Conservation (phyloP, 495 filamentous ascomycete species). For the Hypoxylon fuscum region DNA sequence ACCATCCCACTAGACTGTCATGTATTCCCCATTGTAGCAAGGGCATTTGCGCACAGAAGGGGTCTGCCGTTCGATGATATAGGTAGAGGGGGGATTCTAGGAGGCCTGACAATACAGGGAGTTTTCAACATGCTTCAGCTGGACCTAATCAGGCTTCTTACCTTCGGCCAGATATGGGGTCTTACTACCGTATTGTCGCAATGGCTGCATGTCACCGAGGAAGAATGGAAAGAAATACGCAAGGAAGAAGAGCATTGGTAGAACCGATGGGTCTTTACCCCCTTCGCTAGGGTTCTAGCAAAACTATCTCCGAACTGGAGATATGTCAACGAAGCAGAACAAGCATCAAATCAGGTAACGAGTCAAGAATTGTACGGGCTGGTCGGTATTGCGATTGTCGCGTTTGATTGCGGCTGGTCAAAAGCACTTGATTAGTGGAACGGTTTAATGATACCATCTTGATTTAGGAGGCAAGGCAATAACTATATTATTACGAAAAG, state of each 20-base stretch:
- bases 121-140: slow-evolving; percentile 47
- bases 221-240: slow-evolving; percentile 49
- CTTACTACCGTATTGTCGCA: slow-evolving; percentile 42
- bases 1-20: slow-evolving; percentile 46
- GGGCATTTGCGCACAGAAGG: slow-evolving; percentile 37
- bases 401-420: slow-evolving; percentile 7
- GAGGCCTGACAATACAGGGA: slow-evolving; percentile 31
- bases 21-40: slow-evolving; percentile 41
- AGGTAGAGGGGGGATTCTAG: slow-evolving; percentile 25
- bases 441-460: slow-evolving; percentile 22
- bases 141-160: slow-evolving; percentile 44
- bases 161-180: slow-evolving; percentile 47
- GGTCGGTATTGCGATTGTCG: neutral
- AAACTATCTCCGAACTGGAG: neutral
- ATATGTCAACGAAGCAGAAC: too few species aligned
- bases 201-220: slow-evolving; percentile 43
- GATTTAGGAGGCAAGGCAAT: neutral
- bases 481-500: slow-evolving; percentile 5
- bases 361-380: slow-evolving; percentile 4
- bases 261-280: neutral
- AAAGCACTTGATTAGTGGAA: neutral
- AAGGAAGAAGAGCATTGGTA: slow-evolving; percentile 18
- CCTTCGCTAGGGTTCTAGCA: neutral
- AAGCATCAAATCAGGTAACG: neutral
- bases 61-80: slow-evolving; percentile 38